Evolutionary conservation across 1,284 basidiomycete genomes (phyloP), one percentile per base, ranked within the genome.

Genomic region (Microbotryomycetes sp.): DNA sequence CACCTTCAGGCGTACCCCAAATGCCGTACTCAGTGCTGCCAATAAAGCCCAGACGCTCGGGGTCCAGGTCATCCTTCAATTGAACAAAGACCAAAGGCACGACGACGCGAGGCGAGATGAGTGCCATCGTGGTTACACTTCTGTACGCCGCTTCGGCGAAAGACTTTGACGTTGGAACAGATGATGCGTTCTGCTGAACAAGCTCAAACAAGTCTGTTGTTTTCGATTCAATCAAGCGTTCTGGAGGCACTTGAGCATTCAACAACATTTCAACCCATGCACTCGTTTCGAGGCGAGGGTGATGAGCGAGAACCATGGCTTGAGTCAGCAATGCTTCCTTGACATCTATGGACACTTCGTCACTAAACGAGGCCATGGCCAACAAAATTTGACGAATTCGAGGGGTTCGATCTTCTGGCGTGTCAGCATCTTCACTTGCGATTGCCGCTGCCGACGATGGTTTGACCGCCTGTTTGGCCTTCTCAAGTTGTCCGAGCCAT

Each of bases 181-280:
- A 62, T 4, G 55, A 53, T 15, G 65, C 67, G 14, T 70, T 60
- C 3, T 32, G 48, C 48, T 63, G 64, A 14, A 79, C 51, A 0
- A 68, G 50, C 47, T 74, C 73, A 58, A 88, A 67, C 6, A 88
- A 73, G 15, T 73, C 74, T 56, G 84, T 80, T 2, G 84, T 56
- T 55, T 83, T 77, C 22, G 74, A 76, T 14, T 76, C 77, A 16
- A 87, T 80, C 2, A 89, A 73, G 14, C 81, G 78, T 36, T 82
- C 81, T 1, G 91, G 89, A 74, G 92, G 87, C 5, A 82, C 72
- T 2, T 79, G 75, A 0, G 85, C 84, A 59, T 80, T 81, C 70
- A 89, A 86, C 57, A 86, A 87, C 4, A 90, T 69, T 56, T 91
- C 88, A 64, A 94, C 87, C 91, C 92, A 97, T 1, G 63, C 47